phyloP scores from a whole-genome alignment of 2,329 filamentous ascomycete species.

The Fusarium chaquense region DNA sequence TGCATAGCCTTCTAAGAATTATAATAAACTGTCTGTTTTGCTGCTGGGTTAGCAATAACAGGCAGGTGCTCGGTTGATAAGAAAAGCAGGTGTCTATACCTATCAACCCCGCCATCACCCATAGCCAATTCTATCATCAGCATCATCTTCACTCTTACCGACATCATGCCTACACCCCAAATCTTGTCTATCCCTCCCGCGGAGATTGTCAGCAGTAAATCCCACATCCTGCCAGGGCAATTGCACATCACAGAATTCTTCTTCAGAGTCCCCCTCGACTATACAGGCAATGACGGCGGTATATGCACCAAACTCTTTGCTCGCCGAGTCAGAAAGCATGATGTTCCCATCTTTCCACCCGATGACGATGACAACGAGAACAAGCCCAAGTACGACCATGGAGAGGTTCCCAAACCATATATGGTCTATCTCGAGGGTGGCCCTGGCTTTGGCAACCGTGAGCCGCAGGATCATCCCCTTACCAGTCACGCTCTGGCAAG shows the following conservation, averaged over 20 bases:
- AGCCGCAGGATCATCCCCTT: conserved; percentile 79
- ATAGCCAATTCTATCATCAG: conserved; percentile 6
- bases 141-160: neutral
- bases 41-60: neutral
- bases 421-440: conserved; percentile 87
- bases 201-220: conserved; percentile 56
- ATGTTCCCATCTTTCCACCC: conserved; percentile 67
- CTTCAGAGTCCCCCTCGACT: conserved; percentile 88
- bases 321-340: conserved; percentile 75
- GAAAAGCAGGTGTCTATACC: neutral
- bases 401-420: conserved; percentile 62
- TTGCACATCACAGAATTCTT: conserved; percentile 83
- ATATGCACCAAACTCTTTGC: conserved; percentile 81
- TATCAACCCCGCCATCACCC: conserved; percentile 31
- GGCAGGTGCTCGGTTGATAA: neutral
- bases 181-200: conserved; percentile 52
- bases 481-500: conserved; percentile 78
- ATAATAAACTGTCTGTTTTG: neutral
- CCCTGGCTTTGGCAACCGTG: conserved; percentile 80
- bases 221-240: conserved; percentile 68
- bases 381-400: conserved; percentile 24
- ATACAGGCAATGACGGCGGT: conserved; percentile 67
- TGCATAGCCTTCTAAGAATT: neutral
- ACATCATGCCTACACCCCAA: conserved; percentile 27
- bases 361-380: conserved; percentile 45